phyloP scores from a whole-genome alignment of 768 basidiomycete species.

The Neoboletus subvelutipes region DNA sequence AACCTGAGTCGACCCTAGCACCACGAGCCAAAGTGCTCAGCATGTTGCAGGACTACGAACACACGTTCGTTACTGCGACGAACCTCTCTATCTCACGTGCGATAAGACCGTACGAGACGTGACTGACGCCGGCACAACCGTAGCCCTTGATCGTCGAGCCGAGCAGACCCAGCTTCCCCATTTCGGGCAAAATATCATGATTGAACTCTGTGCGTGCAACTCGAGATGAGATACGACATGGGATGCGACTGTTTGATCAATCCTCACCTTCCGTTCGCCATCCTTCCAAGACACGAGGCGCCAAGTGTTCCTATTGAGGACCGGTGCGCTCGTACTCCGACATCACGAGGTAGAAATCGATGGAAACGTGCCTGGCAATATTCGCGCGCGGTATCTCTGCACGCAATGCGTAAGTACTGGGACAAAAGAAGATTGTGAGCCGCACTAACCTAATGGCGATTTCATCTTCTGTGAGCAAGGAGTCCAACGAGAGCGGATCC shows the following conservation, averaged over 20 bases:
- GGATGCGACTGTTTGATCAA: neutral
- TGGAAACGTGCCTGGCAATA: conserved; percentile 69
- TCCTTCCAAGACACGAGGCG: conserved; percentile 85
- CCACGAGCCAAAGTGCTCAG: conserved; percentile 1
- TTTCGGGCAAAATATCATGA: conserved; percentile 73
- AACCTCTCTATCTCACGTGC: conserved; percentile 92
- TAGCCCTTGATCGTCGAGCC: conserved; percentile 93
- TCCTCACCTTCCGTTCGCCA: conserved; percentile 82
- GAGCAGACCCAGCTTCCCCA: conserved; percentile 89
- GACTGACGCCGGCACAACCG: conserved; percentile 88
- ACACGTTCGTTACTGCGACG: conserved; percentile 6
- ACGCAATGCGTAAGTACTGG: conserved; percentile 2
- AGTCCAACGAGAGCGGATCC: conserved; percentile 84
- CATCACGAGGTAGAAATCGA: neutral
- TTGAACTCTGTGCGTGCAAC: conserved; percentile 61
- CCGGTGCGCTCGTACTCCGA: neutral
- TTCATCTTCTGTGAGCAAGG: conserved; percentile 86
- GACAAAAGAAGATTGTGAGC: conserved; percentile 9
- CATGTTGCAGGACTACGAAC: neutral
- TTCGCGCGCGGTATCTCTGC: conserved; percentile 72
- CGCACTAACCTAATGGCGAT: conserved; percentile 69
- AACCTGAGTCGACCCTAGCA: conserved; percentile 89
- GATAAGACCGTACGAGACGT: conserved; percentile 92
- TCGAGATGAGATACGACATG: neutral
- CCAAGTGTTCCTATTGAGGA: conserved; percentile 65